Base-by-base conservation (phyloP, 805 yeast genomes). In the Ogataea allantospora region DNA sequence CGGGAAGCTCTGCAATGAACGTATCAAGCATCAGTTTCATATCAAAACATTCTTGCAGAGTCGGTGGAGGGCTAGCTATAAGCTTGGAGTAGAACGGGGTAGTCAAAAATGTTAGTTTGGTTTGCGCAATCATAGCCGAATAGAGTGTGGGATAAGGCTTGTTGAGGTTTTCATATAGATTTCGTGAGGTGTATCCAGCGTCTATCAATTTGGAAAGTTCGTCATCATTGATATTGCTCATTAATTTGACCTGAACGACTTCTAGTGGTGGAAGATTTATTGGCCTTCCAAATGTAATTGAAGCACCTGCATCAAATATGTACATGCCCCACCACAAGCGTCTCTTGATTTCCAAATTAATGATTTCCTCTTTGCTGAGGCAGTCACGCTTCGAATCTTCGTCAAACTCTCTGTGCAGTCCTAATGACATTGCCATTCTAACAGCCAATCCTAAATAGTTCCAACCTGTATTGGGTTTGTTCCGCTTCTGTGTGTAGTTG, bases 401-500 rank as follows among this genome's bases (percentile, higher is more conserved):
- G 9, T 26, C 12, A 22, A 75, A 70, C 44, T 78, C 83, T 36
- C 72, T 73, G 51, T 78, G 74, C 17, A 80, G 58, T 4, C 87
- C 88, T 27, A 81, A 55, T 0, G 83, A 78, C 48, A 76, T 63
- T 0, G 87, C 85, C 82, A 80, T 78, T 44, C 83, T 64, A 7
- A 77, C 70, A 0, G 84, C 80, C 12, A 78, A 61, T 9, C 88
- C 87, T 23, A 78, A 60, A 46, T 75, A 78, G 48, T 77, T 77
- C 83, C 86, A 81, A 16, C 82, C 81, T 0, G 85, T 72, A 55
- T 80, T 80, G 38, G 83, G 80, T 47, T 77, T 77, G 48, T 79
- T 76, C 33, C 83, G 67, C 58, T 78, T 78, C 51, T 77, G 84
- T 8, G 77, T 73, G 57, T 80, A 82, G 46, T 75, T 75, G 40